These are phyloP conservation scores for Epichloe typhina DNA, from an alignment of 2,329 filamentous ascomycete genomes.

Conservation along the genomic window DNA sequence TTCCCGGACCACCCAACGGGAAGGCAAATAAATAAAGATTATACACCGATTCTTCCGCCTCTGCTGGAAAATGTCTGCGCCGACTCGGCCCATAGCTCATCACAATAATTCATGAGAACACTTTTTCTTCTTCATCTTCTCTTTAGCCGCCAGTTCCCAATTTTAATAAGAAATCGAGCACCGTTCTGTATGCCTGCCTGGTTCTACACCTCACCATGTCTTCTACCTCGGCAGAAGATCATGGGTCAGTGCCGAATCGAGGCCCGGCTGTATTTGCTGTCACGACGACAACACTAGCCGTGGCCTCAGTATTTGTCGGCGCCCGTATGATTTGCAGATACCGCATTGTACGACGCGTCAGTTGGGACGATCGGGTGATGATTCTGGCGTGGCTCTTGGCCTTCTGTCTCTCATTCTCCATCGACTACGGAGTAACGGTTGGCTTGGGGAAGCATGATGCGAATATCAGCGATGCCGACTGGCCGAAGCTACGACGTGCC, in stretches of 20 bases:
- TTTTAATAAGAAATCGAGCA: background rate
- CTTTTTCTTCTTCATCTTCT: too few relatives aligned
- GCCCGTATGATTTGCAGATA: constrained; percentile 61
- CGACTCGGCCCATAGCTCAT: background rate
- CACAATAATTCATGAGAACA: background rate
- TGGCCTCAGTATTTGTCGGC: constrained; percentile 63
- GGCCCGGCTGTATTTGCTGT: constrained; percentile 54
- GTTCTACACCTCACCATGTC: constrained; percentile 4
- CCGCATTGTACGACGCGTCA: constrained; percentile 57
- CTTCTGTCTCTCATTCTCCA: constrained; percentile 53
- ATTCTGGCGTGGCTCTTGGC: constrained; percentile 63
- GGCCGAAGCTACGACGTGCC: constrained; percentile 38
- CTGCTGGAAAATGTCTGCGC: constrained; percentile 1
- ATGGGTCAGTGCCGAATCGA: constrained; percentile 29
- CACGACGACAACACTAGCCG: constrained; percentile 51
- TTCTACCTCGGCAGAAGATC: constrained; percentile 3
- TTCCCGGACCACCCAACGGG: background rate
- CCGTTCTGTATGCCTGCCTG: constrained; percentile 2
- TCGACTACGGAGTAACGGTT: constrained; percentile 48
- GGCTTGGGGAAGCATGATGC: constrained; percentile 57
- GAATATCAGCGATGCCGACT: constrained; percentile 40
- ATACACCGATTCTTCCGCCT: background rate
- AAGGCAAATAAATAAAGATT: background rate
- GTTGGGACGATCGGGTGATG: constrained; percentile 72
- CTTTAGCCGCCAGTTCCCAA: background rate